Evolutionary conservation across 1,139 yeast genomes (phyloP).

Genomic region (Debaryomyces singareniensis): DNA sequence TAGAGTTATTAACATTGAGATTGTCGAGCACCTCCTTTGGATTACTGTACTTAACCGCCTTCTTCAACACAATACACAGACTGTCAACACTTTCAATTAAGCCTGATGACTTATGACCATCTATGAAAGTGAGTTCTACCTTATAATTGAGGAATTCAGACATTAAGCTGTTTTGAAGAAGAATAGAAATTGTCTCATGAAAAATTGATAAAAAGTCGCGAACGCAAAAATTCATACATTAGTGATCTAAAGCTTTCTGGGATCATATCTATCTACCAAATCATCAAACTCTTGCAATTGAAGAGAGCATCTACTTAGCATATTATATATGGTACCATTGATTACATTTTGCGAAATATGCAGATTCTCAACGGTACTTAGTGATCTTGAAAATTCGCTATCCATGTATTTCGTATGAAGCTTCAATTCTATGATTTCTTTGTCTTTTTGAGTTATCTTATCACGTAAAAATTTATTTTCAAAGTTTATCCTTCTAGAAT

Average conservation of each 20-base stretch:
- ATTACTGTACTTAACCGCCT: slow-evolving; percentile 20
- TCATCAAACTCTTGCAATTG: slow-evolving; percentile 2
- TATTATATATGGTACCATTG: background rate
- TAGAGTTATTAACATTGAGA: slow-evolving; percentile 23
- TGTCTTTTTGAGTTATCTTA: slow-evolving; percentile 12
- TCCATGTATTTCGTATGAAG: slow-evolving; percentile 25
- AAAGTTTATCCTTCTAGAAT: slow-evolving; percentile 22
- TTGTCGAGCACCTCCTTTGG: slow-evolving; percentile 13
- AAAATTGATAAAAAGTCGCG: background rate
- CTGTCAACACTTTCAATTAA: slow-evolving; percentile 38
- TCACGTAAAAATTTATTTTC: slow-evolving; percentile 27
- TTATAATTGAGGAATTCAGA: slow-evolving; percentile 50
- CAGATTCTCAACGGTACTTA: background rate
- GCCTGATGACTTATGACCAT: slow-evolving; percentile 42
- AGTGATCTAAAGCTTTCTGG: slow-evolving; percentile 2
- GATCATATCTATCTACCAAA: slow-evolving; percentile 7
- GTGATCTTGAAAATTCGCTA: slow-evolving; percentile 11
- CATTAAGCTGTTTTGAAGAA: slow-evolving; percentile 8
- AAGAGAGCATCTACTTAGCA: slow-evolving; percentile 1
- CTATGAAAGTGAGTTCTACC: slow-evolving; percentile 44
- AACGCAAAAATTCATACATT: background rate
- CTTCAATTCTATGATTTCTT: slow-evolving; percentile 21
- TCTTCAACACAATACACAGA: slow-evolving; percentile 30
- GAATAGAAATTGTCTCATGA: background rate
- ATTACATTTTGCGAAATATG: slow-evolving; percentile 1